phyloP scores from a whole-genome alignment of 192 early-diverging fungal species.

The Podila verticillata region DNA sequence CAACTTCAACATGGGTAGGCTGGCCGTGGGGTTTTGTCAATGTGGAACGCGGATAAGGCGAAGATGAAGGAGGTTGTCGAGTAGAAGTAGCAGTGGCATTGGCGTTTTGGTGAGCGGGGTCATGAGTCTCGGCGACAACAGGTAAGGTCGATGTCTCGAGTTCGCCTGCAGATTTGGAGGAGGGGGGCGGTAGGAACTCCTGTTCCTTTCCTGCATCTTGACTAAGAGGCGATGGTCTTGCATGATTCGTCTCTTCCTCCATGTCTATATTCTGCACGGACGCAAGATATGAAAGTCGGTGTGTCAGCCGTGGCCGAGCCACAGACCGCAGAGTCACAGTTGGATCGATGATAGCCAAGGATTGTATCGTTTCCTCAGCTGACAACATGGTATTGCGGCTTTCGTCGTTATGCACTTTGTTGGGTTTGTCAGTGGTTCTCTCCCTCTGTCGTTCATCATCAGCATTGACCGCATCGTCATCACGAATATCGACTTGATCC shows the following conservation, averaged over 20 bases:
- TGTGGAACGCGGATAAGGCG: background rate
- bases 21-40: background rate
- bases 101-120: background rate
- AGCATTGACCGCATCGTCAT: background rate
- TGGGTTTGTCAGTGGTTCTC: background rate
- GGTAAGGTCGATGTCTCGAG: too few relatives aligned
- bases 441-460: background rate
- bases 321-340: background rate
- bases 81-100: background rate
- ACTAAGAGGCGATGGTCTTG: too few relatives aligned
- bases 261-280: slow-evolving; percentile 8
- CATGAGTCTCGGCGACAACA: too few relatives aligned
- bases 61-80: background rate
- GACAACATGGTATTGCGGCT: background rate
- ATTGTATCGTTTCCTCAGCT: background rate
- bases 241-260: background rate
- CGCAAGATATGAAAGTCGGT: slow-evolving; percentile 35
- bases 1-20: background rate
- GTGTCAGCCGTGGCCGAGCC: slow-evolving; percentile 15
- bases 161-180: background rate
- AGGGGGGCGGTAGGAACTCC: background rate
- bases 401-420: background rate
- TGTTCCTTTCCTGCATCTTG: background rate
- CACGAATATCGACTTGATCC: slow-evolving; percentile 3
- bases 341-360: background rate